Evolutionary conservation across 208 protist species (phyloP).

Genomic region (Herpetomonas tarakana): DNA sequence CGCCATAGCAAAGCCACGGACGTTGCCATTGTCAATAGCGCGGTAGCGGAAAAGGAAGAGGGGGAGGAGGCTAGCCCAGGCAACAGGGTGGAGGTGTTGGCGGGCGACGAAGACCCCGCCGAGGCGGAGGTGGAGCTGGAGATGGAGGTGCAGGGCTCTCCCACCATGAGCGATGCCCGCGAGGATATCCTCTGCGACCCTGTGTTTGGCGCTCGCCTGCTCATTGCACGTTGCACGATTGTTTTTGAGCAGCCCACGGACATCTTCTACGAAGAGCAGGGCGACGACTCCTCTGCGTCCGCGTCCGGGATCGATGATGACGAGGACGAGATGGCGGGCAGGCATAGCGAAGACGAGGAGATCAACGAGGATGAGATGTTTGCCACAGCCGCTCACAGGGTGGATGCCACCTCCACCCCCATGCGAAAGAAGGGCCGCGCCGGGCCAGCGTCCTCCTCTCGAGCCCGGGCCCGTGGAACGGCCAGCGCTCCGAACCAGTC

Average conservation of each 20-base stretch:
- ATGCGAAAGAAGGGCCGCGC: neutral
- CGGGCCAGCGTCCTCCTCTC: too few species aligned
- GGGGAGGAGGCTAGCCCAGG: neutral
- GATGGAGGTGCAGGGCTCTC: neutral
- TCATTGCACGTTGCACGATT: neutral
- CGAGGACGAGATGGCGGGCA: too few species aligned
- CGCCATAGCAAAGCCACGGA: neutral
- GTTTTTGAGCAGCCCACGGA: neutral
- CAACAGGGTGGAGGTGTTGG: neutral
- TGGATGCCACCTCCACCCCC: neutral
- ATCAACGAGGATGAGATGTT: neutral
- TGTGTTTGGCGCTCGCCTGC: neutral
- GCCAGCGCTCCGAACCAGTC: neutral
- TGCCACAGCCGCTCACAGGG: neutral
- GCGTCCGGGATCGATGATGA: too few species aligned
- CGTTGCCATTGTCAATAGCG: neutral
- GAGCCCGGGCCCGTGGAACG: neutral
- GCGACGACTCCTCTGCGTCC: neutral
- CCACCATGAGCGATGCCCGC: neutral
- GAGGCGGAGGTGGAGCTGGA: neutral
- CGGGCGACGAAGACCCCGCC: neutral
- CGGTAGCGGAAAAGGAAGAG: neutral
- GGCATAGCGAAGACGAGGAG: neutral
- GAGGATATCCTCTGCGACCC: conserved; percentile 1
- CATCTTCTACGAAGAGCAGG: neutral